Conservation (phyloP, 768 basidiomycete genomes). For the Rhizopogon roseolus region DNA sequence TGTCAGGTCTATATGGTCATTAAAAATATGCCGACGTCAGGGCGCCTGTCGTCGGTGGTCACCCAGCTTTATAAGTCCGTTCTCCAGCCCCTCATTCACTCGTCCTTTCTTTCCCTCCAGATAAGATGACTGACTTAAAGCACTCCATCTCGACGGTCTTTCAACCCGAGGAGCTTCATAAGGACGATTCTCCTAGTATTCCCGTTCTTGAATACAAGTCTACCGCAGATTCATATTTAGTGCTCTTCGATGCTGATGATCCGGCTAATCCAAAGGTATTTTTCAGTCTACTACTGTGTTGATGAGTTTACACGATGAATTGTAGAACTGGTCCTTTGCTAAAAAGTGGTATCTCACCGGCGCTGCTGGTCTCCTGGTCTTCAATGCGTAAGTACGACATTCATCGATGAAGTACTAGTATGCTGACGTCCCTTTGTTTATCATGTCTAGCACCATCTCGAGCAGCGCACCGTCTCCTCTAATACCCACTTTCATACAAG, state of each 20-base stretch:
- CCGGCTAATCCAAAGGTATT: slow-evolving; percentile 42
- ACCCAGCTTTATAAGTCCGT: neutral
- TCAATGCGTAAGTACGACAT: slow-evolving; percentile 43
- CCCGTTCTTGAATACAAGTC: neutral
- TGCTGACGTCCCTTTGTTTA: neutral
- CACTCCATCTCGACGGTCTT: neutral
- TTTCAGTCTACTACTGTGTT: slow-evolving; percentile 5
- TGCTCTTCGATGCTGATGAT: slow-evolving; percentile 32
- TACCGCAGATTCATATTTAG: slow-evolving; percentile 23
- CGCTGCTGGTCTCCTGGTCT: slow-evolving; percentile 42
- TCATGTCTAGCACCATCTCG: slow-evolving; percentile 48
- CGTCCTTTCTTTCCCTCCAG: neutral
- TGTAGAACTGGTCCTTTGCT: slow-evolving; percentile 44
- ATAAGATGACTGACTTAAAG: neutral
- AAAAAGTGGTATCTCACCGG: slow-evolving; percentile 51
- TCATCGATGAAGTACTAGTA: neutral
- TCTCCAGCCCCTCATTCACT: neutral
- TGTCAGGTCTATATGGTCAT: too few species aligned
- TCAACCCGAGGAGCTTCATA: neutral
- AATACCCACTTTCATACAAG: slow-evolving; percentile 34
- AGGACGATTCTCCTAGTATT: neutral
- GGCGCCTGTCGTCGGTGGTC: too few species aligned
- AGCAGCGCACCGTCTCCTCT: slow-evolving; percentile 56
- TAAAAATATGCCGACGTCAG: too few species aligned
- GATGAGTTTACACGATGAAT: neutral